phyloP scores from a whole-genome alignment of 495 filamentous ascomycete genomes.

The Mycothermus thermophilus region DNA sequence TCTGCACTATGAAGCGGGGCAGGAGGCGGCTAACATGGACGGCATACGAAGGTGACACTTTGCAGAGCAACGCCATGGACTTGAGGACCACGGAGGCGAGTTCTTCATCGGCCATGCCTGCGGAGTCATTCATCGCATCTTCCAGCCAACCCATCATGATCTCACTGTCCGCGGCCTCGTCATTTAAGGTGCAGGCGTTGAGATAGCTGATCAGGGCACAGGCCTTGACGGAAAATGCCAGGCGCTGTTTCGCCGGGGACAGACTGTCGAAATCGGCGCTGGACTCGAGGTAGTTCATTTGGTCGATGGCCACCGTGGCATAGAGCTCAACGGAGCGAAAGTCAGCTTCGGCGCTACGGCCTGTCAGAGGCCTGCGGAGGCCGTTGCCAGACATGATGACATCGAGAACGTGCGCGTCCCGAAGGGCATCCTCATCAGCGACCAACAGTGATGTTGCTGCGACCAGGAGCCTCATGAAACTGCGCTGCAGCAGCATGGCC shows the following conservation, averaged over 20 bases:
- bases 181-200: conserved; percentile 66
- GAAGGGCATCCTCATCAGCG: conserved; percentile 43
- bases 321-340: conserved; percentile 52
- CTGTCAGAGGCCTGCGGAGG: conserved; percentile 23
- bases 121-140: conserved; percentile 55
- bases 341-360: conserved; percentile 30
- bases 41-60: conserved; percentile 54
- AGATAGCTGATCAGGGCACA: conserved; percentile 69
- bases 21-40: conserved; percentile 67
- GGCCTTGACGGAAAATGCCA: conserved; percentile 76
- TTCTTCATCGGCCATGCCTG: conserved; percentile 64
- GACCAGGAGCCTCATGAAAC: conserved; percentile 71
- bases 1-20: conserved; percentile 72
- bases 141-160: conserved; percentile 80
- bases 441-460: conserved; percentile 62
- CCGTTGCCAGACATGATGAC: conserved; percentile 47
- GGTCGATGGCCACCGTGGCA: conserved; percentile 59
- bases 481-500: conserved; percentile 80
- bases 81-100: conserved; percentile 66
- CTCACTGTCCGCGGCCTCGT: conserved; percentile 66
- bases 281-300: conserved; percentile 76
- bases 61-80: conserved; percentile 67
- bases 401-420: conserved; percentile 54
- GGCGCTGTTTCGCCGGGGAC: conserved; percentile 72
- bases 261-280: conserved; percentile 78